phyloP scores from a whole-genome alignment of 495 filamentous ascomycete species.

The Penicillium macrosclerotiorum region DNA sequence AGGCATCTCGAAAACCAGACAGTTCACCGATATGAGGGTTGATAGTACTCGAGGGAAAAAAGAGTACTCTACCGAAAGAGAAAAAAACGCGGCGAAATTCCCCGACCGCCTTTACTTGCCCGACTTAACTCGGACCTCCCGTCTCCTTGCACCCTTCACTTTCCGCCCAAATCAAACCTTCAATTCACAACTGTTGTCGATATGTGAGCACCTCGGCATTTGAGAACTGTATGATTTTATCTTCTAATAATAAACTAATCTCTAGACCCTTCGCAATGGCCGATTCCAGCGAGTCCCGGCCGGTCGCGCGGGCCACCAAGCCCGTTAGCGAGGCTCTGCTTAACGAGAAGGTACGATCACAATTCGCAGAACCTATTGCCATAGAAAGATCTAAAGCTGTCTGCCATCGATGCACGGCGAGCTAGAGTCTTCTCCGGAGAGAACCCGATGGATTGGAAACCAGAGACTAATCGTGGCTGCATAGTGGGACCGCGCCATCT shows the following conservation, averaged over 20 bases:
- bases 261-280: conserved; percentile 50
- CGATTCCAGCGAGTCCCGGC: conserved; percentile 50
- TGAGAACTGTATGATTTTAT: neutral
- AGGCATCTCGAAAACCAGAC: conserved; percentile 37
- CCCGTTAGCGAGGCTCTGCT: conserved; percentile 91
- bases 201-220: conserved; percentile 4
- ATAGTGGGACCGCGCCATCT: conserved; percentile 97
- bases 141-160: conserved; percentile 31
- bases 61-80: conserved; percentile 23
- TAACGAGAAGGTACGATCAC: conserved; percentile 80
- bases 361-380: neutral
- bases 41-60: conserved; percentile 18
- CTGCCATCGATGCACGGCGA: neutral
- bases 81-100: conserved; percentile 34
- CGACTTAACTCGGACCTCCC: conserved; percentile 31
- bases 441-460: conserved; percentile 5
- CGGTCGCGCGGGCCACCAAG: conserved; percentile 56
- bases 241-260: neutral
- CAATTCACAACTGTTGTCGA: conserved; percentile 18
- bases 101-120: conserved; percentile 47
- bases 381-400: neutral
- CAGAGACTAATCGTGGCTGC: conserved; percentile 19
- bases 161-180: conserved; percentile 15
- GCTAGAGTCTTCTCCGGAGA: too few relatives aligned
- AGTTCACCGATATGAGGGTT: conserved; percentile 8